A percentile compares a stretch with the other conserved stretches of the same genome.
These are phyloP conservation scores for Erysimum cheiri DNA, from an alignment of 441 rosid species.

Conservation along the genomic window DNA sequence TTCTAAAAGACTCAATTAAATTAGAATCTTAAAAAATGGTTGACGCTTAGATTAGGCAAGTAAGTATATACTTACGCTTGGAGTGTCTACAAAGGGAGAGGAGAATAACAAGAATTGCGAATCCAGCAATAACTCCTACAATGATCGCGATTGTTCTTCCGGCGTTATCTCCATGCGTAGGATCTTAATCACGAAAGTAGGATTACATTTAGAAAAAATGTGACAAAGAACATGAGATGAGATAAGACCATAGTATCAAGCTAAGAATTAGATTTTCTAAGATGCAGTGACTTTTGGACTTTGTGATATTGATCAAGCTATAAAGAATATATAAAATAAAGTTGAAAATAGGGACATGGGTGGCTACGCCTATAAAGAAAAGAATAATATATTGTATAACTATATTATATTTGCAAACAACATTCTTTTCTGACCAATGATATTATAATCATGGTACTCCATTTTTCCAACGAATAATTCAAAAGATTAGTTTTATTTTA, in stretches of 20 bases:
- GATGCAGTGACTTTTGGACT: constrained; percentile 29
- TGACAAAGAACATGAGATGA: constrained; percentile 9
- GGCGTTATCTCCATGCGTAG: constrained; percentile 60
- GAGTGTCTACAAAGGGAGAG: constrained; percentile 78
- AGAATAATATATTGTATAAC: constrained; percentile 26
- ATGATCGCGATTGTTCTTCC: constrained; percentile 88
- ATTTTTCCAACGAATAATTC: constrained; percentile 36
- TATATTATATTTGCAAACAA: constrained; percentile 21
- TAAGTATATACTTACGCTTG: constrained; percentile 47
- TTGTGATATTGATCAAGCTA: constrained; percentile 39
- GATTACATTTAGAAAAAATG: constrained; percentile 34
- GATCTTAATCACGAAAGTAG: constrained; percentile 52
- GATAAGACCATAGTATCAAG: constrained; percentile 37
- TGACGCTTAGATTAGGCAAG: neutral
- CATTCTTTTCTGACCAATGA: constrained; percentile 43
- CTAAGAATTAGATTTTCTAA: constrained; percentile 27
- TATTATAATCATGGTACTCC: constrained; percentile 40
- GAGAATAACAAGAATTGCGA: constrained; percentile 69
- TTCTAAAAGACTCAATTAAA: neutral
- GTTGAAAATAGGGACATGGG: constrained; percentile 35
- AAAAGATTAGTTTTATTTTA: constrained; percentile 26
- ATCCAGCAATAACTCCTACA: constrained; percentile 77
- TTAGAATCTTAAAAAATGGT: neutral
- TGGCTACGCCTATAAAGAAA: constrained; percentile 42
- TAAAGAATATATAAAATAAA: constrained; percentile 38